Evolutionary conservation across 1,284 basidiomycete species (phyloP), one percentile per base, ranked within the genome.

Genomic region (Ustilago trichophora): DNA sequence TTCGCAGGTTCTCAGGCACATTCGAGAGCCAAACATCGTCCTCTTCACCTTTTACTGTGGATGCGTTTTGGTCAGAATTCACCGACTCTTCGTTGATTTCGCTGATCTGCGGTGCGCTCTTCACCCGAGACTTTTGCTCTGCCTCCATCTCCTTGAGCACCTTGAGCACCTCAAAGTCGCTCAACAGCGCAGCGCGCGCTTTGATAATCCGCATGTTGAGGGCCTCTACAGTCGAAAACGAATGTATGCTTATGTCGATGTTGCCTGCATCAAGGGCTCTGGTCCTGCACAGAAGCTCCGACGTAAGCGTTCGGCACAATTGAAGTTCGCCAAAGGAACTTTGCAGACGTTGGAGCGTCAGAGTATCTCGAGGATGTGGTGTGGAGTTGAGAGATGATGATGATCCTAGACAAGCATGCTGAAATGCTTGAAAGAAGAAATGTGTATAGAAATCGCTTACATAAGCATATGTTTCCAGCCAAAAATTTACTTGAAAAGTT

Each of bases 91-190:
- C 35, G 21, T 34, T 18, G 34, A 33, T 24, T 11, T 64, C 86
- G 86, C 29, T 89, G 84, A 55, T 88, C 32, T 80, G 66, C 3
- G 78, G 47, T 19, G 65, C 31, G 70, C 67, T 41, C 83, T 84
- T 9, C 82, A 75, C 44, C n/a, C 8, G 83, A 13, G 37, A 44
- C 36, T 69, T 66, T 75, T 90, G 87, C 67, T 91, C 88, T 21
- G 83, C 85, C 80, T 93, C 90, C 43, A 91, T 87, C 50, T 90
- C 88, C 36, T 87, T 86, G 51, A 96, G 87, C 55, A 93, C 87
- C 16, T 85, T 80, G 35, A 95, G 85, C 63, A 96, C 92, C 82
- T 97, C 93, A 76, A 86, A 88, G 83, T 94, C 93, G 35, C 90
- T 89, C 11, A 94, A 85, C 51, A 93, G 87, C 9, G 90, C 90